Evolutionary conservation across 202 grass and related monocot genomes (phyloP), one percentile per base, ranked within the genome.

Genomic region (Bolboschoenoplectus hybrid): DNA sequence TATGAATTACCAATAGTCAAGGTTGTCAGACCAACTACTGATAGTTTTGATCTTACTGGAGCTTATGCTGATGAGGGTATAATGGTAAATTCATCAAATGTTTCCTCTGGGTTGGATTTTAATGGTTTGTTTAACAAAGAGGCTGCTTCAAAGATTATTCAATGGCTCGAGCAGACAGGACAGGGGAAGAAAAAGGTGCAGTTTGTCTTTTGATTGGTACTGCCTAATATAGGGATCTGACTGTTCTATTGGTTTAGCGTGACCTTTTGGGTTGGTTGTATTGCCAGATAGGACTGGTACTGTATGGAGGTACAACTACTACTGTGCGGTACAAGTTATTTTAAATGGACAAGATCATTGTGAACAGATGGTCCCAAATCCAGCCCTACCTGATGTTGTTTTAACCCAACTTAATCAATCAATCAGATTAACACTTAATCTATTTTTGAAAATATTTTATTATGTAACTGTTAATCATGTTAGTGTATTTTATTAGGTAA

Each of bases 181-280:
- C 88, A 86, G 84, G 96, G 96, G 83, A 95, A 87, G 77, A 95
- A 91, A 94, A 95, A 92, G 96, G 96, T 98, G 58, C 3, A 41
- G 52, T 26, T 69, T 83, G 44, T 88, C 73, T 51, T 44, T 83
- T 65, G 12, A 11, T 83, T 67, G 7, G 17, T 81, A 86, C 77
- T 69, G 82, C 38, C 62, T 84, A 20, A 57, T 88, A 45, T 88
- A 45, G 58, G 81, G 9, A 55, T 56, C 13, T 43, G 6, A 87
- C 61, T 12, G 72, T 34, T 41, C 64, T 57, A 19, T 80, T 84
- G 14, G 9, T 84, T 89, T 87, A 26, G 53, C 64, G 7, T 47
- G 53, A 61, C 4, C 19, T 20, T 26, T 74, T 74, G 45, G 45
- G 2, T 74, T 47, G 45, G 40, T 6, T 14, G 43, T 74, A n/a